Base-by-base conservation (phyloP, 2,329 filamentous ascomycete species). In the Nannizziopsis barbatae region DNA sequence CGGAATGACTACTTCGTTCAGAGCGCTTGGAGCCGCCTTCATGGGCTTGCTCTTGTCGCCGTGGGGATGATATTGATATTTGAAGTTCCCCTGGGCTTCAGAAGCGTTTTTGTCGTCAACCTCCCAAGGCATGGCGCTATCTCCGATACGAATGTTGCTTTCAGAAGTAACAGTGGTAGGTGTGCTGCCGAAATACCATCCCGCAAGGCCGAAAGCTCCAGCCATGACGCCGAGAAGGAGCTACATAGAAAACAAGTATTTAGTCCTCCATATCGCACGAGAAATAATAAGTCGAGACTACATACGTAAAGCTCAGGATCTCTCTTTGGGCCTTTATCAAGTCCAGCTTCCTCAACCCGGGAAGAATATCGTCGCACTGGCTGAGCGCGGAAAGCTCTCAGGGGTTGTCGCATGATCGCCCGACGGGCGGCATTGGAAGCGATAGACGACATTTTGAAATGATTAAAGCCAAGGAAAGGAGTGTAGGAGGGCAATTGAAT, bases 1-100 rank as follows among this genome's bases (percentile, higher is more conserved):
- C 62, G 92, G 92, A 48, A 98, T 76, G 65, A 98, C 83, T 60
- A 95, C 89, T 56, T 84, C 85, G 77, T 98, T 95, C 71, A 98
- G 73, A 55, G 92, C 92, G 69, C 86, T 94, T 57, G 92, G 92
- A 53, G 92, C 92, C 62, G 95, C 86, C 74, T 83, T 87, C 66
- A 85, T 84, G 53, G 79, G 72, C 63, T 81, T 75, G 69, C 64
- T 81, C 63, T 76, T 71, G 71, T 96, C 86, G 60, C 89, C 92
- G 60, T 86, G 85, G 51, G 89, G 89, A 75, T 86, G 80, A 72
- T 87, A 87, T 69, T 81, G 76, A 76, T 84, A 85, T 65, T 81
- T 80, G 67, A 74, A 82, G 50, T 72, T 57, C 38, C 68, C 62
- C 53, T 71, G 58, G 40, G 50, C 57, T 70, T 86, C 84, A 65